Evolutionary conservation across 805 yeast genomes (phyloP).

Genomic region (Saccharomycopsis oosterbeekiorum): DNA sequence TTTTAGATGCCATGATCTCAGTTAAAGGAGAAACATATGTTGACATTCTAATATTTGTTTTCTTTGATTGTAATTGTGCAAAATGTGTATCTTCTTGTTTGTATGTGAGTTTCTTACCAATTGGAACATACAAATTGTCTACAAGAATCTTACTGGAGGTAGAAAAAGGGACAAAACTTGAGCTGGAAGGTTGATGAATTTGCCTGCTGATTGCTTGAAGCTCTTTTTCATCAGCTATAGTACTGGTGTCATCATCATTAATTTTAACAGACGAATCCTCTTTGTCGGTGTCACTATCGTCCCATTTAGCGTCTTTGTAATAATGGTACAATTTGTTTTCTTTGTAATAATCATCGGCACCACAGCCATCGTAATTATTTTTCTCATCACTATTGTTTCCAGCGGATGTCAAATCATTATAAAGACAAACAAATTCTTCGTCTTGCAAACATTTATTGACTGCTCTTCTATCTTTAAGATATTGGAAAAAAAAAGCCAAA

Average conservation of each 20-base stretch:
- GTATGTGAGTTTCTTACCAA: conserved; percentile 3
- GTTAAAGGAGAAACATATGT: conserved; percentile 7
- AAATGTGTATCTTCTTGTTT: not conserved
- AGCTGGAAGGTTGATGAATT: not conserved
- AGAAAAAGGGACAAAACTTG: not conserved
- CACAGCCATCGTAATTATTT: not conserved
- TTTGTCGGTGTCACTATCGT: not conserved
- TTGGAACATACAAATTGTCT: conserved; percentile 1
- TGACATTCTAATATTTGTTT: not conserved
- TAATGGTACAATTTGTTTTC: not conserved
- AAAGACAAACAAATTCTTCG: not conserved
- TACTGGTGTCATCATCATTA: not conserved
- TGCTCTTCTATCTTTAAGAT: not conserved
- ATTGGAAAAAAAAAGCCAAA: not conserved
- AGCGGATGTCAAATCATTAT: not conserved
- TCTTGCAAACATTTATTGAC: not conserved
- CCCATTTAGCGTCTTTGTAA: not conserved
- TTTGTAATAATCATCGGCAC: not conserved
- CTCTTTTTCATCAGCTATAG: not conserved
- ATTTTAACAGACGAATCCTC: not conserved
- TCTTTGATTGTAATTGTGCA: not conserved
- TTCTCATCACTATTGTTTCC: not conserved
- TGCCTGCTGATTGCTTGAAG: not conserved
- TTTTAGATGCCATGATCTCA: not conserved
- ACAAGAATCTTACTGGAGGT: not conserved